Evolutionary conservation across 495 filamentous ascomycete species (phyloP), one percentile per base, ranked within the genome.

Genomic region (Amorphotheca resinae): DNA sequence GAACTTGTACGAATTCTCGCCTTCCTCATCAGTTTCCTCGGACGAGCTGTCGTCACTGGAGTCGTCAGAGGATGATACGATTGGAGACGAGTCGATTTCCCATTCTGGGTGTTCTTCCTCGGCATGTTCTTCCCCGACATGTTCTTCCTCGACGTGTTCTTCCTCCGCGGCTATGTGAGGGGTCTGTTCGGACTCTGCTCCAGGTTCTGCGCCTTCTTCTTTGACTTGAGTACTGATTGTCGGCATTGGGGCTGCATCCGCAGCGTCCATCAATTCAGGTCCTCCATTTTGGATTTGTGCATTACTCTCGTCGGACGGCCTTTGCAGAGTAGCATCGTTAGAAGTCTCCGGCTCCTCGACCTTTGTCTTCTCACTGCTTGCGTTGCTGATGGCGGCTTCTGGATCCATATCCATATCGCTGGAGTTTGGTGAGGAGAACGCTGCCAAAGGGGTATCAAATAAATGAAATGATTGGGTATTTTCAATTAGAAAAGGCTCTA

Each of bases 1-100:
- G 21, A 85, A 69, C 11, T 77, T 69, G 46, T 85, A 84, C 37
- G 77, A 73, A 42, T 79, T 79, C n/a, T 78, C 77, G 17, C 73
- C 78, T 22, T 81, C 80, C 34, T 74, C 74, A 41, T 78, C 77
- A 65, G 64, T 21, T 28, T 55, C 52, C 1, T 61, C 59, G 47
- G 70, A 72, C 1, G 63, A 66, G 17, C 66, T 64, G 6, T 54
- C 48, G 38, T 33, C 38, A 4, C 67, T 69, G n/a, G 69, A 73
- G 21, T 72, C 69, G 50, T 72, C 71, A 2, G 73, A 70, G 16
- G 73, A 77, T 0, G 54, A 56, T 30, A 53, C 46, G 20, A 50
- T 50, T 41, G 54, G 54, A 0, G 54, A 56, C 9, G 80, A 80
- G 52, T 83, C 78, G 16, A 76, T 59, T 54, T 81, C 74, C 71